Base-by-base conservation (phyloP, 176 grass and related monocot genomes). In the Hordeum marinum region DNA sequence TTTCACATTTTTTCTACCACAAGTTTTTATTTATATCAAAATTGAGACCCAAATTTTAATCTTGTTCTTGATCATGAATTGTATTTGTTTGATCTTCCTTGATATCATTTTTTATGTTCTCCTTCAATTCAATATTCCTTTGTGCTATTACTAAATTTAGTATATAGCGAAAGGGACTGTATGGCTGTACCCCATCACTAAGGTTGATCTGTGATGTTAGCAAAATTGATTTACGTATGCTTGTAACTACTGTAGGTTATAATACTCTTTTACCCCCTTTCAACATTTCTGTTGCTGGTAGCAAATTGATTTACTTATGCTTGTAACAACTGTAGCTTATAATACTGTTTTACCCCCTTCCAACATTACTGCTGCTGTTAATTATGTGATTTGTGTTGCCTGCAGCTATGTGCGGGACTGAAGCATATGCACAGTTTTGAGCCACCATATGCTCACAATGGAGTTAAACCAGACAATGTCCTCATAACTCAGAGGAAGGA, bases 391-490 rank as follows among this genome's bases (percentile, higher is more conserved):
- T 60, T 62, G 8, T 87, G 85, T 50, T 76, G 6, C 72, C 57
- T 89, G 55, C 74, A 98, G 95, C 85, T 98, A 70, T 98, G 93
- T 92, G 91, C 80, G 59, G 95, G 91, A 45, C 23, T 98, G 68
- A 92, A 94, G 79, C 86, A 97, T 75, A 92, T 97, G 95, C 95
- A 97, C 81, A 91, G 90, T 78, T 97, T 94, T 85, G 92, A 97
- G 24, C 95, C 90, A 46, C 90, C 95, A 37, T 92, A 92, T 81
- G 92, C 92, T 25, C 95, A 94, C 70, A 97, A 97, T 75, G 95
- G 84, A 39, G 92, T 97, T 42, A 94, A 94, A 80, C 95, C 95
- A 64, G 92, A 84, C 59, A 97, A 94, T 80, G 86, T 97, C 41
- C 87, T 97, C 48, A 88, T 97, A 87, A 97, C 90, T 29, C 92